Evolutionary conservation across 108 stramenopile species (phyloP).

Genomic region (Chaetoceros muelleri): DNA sequence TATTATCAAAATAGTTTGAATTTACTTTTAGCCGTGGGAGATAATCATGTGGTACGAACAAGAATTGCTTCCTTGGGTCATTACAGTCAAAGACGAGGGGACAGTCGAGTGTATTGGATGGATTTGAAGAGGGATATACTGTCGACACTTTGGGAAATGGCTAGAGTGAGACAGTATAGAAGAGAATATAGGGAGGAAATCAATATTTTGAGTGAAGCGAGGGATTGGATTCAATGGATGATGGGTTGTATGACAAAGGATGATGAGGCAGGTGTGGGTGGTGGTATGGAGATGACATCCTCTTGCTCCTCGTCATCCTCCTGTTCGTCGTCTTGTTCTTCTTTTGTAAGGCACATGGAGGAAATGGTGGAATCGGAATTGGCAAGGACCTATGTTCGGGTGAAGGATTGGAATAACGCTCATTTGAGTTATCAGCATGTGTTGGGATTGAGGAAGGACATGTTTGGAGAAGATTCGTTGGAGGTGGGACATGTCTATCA

Average conservation of each 20-base stretch:
- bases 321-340: too few relatives aligned
- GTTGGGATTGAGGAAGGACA: neutral
- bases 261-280: too few relatives aligned
- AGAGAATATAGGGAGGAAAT: neutral
- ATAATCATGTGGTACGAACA: neutral
- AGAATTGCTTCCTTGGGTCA: neutral
- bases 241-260: neutral
- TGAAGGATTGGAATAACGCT: neutral
- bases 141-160: neutral
- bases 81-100: neutral
- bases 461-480: neutral
- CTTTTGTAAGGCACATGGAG: too few relatives aligned
- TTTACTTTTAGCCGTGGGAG: neutral
- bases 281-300: too few relatives aligned
- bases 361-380: neutral
- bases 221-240: neutral
- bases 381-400: neutral
- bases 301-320: too few relatives aligned
- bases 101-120: neutral
- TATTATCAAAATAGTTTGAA: neutral
- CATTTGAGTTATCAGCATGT: neutral
- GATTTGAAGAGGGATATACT: neutral
- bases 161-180: neutral
- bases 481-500: neutral
- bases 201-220: neutral